Evolutionary conservation across 2,329 filamentous ascomycete species (phyloP).

Genomic region (Pseudogymnoascus sp.): DNA sequence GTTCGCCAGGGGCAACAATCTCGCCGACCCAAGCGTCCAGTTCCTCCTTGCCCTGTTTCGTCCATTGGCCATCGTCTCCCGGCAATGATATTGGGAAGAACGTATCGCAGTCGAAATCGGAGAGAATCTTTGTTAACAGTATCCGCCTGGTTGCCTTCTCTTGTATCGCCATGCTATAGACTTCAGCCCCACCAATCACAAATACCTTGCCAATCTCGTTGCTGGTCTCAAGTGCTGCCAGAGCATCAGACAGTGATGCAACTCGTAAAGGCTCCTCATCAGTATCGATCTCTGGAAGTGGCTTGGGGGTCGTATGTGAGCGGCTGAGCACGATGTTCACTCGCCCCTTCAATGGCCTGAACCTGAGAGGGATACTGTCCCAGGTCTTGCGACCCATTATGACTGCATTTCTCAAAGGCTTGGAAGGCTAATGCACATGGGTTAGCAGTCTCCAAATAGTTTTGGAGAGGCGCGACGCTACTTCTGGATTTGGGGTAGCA

Average conservation of each 20-base stretch:
- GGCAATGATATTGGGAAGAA: slow-evolving; percentile 58
- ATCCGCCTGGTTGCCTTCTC: slow-evolving; percentile 52
- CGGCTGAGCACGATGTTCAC: slow-evolving; percentile 76
- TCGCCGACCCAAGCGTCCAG: slow-evolving; percentile 61
- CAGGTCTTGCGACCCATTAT: slow-evolving; percentile 98
- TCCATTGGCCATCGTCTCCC: slow-evolving; percentile 44
- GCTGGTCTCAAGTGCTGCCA: slow-evolving; percentile 30
- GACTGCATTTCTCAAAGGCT: slow-evolving; percentile 57
- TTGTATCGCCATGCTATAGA: slow-evolving; percentile 67
- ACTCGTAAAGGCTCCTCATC: slow-evolving; percentile 47
- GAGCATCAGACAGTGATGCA: slow-evolving; percentile 49
- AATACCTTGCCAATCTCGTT: slow-evolving; percentile 45
- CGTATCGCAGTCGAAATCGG: slow-evolving; percentile 69
- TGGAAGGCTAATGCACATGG: neutral
- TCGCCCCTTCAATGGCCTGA: slow-evolving; percentile 71
- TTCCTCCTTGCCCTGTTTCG: slow-evolving; percentile 41
- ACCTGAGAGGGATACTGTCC: slow-evolving; percentile 74
- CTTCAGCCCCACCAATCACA: slow-evolving; percentile 82
- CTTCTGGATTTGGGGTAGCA: slow-evolving; percentile 13
- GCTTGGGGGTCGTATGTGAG: slow-evolving; percentile 28
- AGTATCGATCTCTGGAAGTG: slow-evolving; percentile 9
- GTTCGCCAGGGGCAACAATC: slow-evolving; percentile 45
- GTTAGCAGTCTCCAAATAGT: slow-evolving; percentile 8
- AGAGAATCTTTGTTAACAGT: slow-evolving; percentile 60
- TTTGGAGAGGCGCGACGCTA: slow-evolving; percentile 9